Percentiles rank a stretch among this genome's conserved stretches.
Conservation (phyloP, 495 filamentous ascomycete genomes). For the Lentithecium fluviatile region DNA sequence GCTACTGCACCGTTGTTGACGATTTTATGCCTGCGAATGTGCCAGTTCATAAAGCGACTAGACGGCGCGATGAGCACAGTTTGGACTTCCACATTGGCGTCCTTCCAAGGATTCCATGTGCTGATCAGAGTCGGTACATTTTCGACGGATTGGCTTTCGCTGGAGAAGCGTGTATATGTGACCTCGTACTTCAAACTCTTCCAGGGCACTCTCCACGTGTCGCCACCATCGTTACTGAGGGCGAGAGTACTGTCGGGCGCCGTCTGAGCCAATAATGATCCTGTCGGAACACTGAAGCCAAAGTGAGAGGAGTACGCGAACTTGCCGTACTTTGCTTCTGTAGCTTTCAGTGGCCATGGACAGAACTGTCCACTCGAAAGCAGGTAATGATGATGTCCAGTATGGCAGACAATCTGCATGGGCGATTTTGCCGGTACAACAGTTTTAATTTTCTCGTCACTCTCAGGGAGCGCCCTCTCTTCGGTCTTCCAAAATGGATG, state of each 20-base stretch:
- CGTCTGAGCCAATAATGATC: slow-evolving; percentile 9
- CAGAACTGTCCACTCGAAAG: slow-evolving; percentile 24
- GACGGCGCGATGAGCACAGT: slow-evolving; percentile 14
- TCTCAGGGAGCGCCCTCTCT: slow-evolving; percentile 13
- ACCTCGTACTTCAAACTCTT: slow-evolving; percentile 1
- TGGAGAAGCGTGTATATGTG: not conserved
- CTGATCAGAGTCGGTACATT: slow-evolving; percentile 6
- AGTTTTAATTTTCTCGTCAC: not conserved
- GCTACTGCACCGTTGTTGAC: not conserved
- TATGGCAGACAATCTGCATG: slow-evolving; percentile 22
- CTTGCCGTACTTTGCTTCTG: slow-evolving; percentile 27
- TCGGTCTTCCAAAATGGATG: slow-evolving; percentile 14
- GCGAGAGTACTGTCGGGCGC: slow-evolving; percentile 22
- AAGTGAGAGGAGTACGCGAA: slow-evolving; percentile 26
- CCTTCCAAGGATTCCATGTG: slow-evolving; percentile 20
- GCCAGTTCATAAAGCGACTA: slow-evolving; percentile 16
- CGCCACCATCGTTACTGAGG: slow-evolving; percentile 17
- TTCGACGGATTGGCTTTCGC: not conserved
- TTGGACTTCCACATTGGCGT: slow-evolving; percentile 1
- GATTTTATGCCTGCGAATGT: slow-evolving; percentile 9
- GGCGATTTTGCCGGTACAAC: not conserved
- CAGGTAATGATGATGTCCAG: slow-evolving; percentile 17
- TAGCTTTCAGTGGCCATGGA: slow-evolving; percentile 26
- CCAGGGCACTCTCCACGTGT: slow-evolving; percentile 25
- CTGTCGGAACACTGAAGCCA: slow-evolving; percentile 23